Evolutionary conservation across 2,329 filamentous ascomycete genomes (phyloP).

Genomic region (Colletotrichum liriopes): DNA sequence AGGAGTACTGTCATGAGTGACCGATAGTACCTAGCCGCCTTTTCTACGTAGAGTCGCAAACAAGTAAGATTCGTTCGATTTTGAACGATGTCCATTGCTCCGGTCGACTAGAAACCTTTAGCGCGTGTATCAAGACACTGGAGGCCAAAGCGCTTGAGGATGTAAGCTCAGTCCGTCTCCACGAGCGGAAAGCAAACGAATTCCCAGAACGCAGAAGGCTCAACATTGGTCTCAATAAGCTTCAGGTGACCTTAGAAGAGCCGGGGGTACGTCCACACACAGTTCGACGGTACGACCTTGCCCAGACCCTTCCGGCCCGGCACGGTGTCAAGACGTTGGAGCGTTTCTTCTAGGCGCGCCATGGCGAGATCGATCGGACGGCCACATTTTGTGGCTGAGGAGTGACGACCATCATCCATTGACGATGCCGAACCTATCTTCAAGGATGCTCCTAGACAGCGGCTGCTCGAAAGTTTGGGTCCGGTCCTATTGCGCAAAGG

Average conservation of each 20-base stretch:
- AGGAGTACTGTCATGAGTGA: not conserved
- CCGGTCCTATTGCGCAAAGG: not conserved
- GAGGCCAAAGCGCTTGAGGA: constrained; percentile 3
- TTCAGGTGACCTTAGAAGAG: not conserved
- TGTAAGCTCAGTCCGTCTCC: not conserved
- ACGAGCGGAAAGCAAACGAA: not conserved
- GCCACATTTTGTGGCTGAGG: constrained; percentile 18
- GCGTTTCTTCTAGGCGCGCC: constrained; percentile 2
- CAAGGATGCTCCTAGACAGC: constrained; percentile 9
- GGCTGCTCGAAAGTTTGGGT: constrained; percentile 21
- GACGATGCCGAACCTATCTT: constrained; percentile 2
- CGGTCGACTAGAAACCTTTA: constrained; percentile 2
- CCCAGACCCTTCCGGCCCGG: constrained; percentile 26
- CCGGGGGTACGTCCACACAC: not conserved
- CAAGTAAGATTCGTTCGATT: constrained; percentile 12
- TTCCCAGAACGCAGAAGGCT: not conserved
- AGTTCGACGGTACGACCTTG: constrained; percentile 14
- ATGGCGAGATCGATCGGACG: constrained; percentile 15
- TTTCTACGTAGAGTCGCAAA: not conserved
- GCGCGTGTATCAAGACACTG: not conserved
- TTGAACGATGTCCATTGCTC: not conserved
- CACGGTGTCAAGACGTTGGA: constrained; percentile 27
- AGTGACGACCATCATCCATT: constrained; percentile 3
- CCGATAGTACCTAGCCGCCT: not conserved
- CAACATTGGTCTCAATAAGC: not conserved